Evolutionary conservation across 345 rosid genomes (phyloP).

Genomic region (Brassica napus): Da-Ae NC_063449.1:2811001-2811500

Average conservation of each 20-base stretch:
- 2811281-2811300: not conserved
- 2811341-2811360: not conserved
- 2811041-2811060: slow-evolving; percentile 61
- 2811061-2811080: slow-evolving; percentile 61
- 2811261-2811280: not conserved
- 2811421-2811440: too few relatives aligned
- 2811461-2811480: too few relatives aligned
- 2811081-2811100: slow-evolving; percentile 30
- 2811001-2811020: slow-evolving; percentile 46
- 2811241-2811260: slow-evolving; percentile 20
- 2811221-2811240: not conserved
- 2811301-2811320: not conserved
- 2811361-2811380: not conserved
- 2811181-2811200: too few relatives aligned
- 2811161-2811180: too few relatives aligned
- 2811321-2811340: too few relatives aligned
- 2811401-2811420: not conserved
- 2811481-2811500: too few relatives aligned
- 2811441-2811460: too few relatives aligned
- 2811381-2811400: too few relatives aligned
- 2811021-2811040: slow-evolving; percentile 58
- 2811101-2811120: slow-evolving; percentile 54
- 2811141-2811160: slow-evolving; percentile 62
- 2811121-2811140: slow-evolving; percentile 65
- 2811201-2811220: too few relatives aligned